Evolutionary conservation across 805 yeast species (phyloP).

Genomic region (Myxozyma lipomycoides): DNA sequence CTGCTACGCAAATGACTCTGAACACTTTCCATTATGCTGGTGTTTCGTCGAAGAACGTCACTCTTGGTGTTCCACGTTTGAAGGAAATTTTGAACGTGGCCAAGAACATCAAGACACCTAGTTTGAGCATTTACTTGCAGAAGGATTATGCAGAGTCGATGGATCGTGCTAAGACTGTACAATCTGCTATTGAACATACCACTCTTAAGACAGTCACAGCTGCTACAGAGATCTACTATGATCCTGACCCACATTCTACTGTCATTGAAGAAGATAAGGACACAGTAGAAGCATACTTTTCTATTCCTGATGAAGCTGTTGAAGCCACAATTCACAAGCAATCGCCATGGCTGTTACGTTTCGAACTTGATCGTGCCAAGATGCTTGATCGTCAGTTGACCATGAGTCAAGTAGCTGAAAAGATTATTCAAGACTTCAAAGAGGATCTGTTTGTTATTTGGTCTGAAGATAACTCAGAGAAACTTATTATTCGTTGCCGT

Average conservation of each 20-base stretch:
- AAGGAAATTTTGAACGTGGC: constrained; percentile 98
- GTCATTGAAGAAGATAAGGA: constrained; percentile 95
- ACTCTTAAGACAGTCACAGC: constrained; percentile 91
- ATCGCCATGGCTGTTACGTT: constrained; percentile 96
- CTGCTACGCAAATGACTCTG: constrained; percentile 96
- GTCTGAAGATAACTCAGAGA: constrained; percentile 99
- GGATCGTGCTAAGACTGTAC: constrained; percentile 89
- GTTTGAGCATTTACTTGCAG: constrained; percentile 86
- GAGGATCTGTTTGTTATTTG: constrained; percentile 95
- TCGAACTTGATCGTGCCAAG: constrained; percentile 96
- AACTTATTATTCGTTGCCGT: constrained; percentile 95
- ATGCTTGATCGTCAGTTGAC: constrained; percentile 97
- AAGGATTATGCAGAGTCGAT: constrained; percentile 79
- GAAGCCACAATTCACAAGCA: constrained; percentile 91
- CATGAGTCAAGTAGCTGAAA: constrained; percentile 97
- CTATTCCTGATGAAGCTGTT: constrained; percentile 96
- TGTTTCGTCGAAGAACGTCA: constrained; percentile 93
- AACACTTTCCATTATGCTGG: constrained; percentile 98
- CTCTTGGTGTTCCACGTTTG: constrained; percentile 95
- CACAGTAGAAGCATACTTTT: constrained; percentile 94
- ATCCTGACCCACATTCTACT: constrained; percentile 97
- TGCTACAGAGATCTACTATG: constrained; percentile 95
- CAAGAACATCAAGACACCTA: constrained; percentile 98
- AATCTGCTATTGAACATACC: constrained; percentile 96
- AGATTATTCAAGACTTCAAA: constrained; percentile 85